Conservation (phyloP, 78 protist species). For the Reticulomyxa filosa region DNA sequence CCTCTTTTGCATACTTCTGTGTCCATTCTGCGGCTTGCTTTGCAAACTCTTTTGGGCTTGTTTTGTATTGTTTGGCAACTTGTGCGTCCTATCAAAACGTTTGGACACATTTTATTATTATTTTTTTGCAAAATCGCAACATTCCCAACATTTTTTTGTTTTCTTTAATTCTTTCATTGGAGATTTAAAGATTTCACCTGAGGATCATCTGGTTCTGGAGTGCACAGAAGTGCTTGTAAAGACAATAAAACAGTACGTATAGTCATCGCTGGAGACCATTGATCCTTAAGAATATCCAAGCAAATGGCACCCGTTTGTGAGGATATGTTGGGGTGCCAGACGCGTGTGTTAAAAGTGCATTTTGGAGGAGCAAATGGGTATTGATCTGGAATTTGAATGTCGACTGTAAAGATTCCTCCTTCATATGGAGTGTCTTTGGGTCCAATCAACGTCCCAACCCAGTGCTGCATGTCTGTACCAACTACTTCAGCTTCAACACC, state of each 20-base stretch:
- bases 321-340: constrained; percentile 39
- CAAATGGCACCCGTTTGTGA: constrained; percentile 36
- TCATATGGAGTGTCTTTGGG: constrained; percentile 16
- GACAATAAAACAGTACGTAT: constrained; percentile 29
- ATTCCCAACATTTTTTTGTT: too few relatives aligned
- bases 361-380: constrained; percentile 42
- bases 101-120: not conserved
- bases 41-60: not conserved
- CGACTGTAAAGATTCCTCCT: constrained; percentile 15
- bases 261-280: constrained; percentile 40
- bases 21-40: constrained; percentile 19
- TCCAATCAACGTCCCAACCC: constrained; percentile 15
- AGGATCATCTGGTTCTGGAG: constrained; percentile 37
- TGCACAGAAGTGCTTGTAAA: constrained; percentile 22
- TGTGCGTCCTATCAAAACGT: constrained; percentile 10
- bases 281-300: constrained; percentile 36
- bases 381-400: constrained; percentile 13
- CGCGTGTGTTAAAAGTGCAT: constrained; percentile 14
- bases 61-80: constrained; percentile 21
- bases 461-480: constrained; percentile 9
- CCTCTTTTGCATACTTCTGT: constrained; percentile 10
- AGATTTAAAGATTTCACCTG: not conserved
- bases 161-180: too few relatives aligned
- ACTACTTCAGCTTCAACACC: too few relatives aligned
- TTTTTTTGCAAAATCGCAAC: constrained; percentile 1